Evolutionary conservation across 805 yeast species (phyloP).

Genomic region (Suhomyces sp.): DNA sequence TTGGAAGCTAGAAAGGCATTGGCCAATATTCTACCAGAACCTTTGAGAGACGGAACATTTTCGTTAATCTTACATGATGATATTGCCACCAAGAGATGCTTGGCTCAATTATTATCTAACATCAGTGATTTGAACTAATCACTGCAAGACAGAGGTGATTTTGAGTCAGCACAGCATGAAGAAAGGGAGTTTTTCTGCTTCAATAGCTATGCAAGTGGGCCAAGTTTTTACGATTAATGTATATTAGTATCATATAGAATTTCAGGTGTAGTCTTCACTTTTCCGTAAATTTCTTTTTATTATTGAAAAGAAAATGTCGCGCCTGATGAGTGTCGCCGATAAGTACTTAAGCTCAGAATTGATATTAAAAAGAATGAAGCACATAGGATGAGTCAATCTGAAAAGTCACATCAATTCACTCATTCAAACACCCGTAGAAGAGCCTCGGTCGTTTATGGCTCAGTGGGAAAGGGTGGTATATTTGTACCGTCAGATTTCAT

Average conservation of each 20-base stretch:
- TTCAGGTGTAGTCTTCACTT: background rate
- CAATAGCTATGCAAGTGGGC: background rate
- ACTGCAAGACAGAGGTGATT: slow-evolving; percentile 10
- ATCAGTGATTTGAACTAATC: slow-evolving; percentile 31
- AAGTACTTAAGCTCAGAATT: background rate
- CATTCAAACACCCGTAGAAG: slow-evolving; percentile 48
- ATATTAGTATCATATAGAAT: background rate
- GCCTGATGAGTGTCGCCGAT: background rate
- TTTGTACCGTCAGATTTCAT: slow-evolving; percentile 51
- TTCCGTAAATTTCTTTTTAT: background rate
- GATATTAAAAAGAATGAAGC: background rate
- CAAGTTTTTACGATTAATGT: background rate
- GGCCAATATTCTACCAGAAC: slow-evolving; percentile 79
- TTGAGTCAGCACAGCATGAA: background rate
- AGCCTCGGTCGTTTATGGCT: slow-evolving; percentile 52
- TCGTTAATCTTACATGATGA: slow-evolving; percentile 78
- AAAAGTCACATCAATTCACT: slow-evolving; percentile 27
- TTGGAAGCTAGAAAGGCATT: slow-evolving; percentile 86
- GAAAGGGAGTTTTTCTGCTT: background rate
- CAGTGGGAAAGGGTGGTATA: slow-evolving; percentile 50
- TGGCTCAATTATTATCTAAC: slow-evolving; percentile 75
- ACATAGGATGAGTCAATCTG: slow-evolving; percentile 2
- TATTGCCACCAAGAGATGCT: slow-evolving; percentile 79
- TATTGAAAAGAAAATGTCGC: background rate
- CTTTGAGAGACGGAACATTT: slow-evolving; percentile 84